Evolutionary conservation across 2,329 filamentous ascomycete species (phyloP).

Genomic region (Cordyceps tenuipes): DNA sequence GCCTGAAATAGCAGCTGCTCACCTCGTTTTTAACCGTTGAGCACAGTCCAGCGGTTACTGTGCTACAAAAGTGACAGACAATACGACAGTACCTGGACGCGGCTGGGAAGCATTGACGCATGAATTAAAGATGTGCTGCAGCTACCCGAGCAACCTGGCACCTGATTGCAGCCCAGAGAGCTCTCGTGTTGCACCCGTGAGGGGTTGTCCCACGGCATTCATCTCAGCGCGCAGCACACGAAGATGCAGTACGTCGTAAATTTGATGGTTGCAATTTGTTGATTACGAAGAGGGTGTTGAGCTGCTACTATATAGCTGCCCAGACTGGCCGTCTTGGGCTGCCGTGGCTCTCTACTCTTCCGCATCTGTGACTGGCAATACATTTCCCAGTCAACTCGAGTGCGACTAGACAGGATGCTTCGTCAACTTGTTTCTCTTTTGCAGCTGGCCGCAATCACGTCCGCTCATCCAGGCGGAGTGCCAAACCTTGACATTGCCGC

Average conservation of each 20-base stretch:
- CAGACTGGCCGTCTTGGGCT: not conserved
- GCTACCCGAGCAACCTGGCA: not conserved
- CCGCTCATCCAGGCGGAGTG: not conserved
- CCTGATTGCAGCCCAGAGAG: not conserved
- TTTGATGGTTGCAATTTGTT: not conserved
- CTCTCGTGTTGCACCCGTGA: not conserved
- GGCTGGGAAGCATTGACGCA: constrained; percentile 2
- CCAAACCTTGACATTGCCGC: not conserved
- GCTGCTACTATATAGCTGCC: not conserved
- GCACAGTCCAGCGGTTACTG: not conserved
- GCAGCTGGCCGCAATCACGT: not conserved
- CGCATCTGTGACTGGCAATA: not conserved
- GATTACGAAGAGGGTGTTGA: not conserved
- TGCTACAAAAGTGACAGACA: not conserved
- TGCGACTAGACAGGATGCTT: not conserved
- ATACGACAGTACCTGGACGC: not conserved
- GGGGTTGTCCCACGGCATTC: not conserved
- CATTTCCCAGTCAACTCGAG: not conserved
- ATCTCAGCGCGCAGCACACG: constrained; percentile 8
- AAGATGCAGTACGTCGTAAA: not conserved
- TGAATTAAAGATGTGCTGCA: not conserved
- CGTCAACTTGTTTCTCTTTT: not conserved
- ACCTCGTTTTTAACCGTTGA: not conserved
- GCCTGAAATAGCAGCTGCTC: not conserved
- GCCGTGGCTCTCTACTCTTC: not conserved